phyloP scores from a whole-genome alignment of 257 asterid genomes.

The Solanum okadae region DNA sequence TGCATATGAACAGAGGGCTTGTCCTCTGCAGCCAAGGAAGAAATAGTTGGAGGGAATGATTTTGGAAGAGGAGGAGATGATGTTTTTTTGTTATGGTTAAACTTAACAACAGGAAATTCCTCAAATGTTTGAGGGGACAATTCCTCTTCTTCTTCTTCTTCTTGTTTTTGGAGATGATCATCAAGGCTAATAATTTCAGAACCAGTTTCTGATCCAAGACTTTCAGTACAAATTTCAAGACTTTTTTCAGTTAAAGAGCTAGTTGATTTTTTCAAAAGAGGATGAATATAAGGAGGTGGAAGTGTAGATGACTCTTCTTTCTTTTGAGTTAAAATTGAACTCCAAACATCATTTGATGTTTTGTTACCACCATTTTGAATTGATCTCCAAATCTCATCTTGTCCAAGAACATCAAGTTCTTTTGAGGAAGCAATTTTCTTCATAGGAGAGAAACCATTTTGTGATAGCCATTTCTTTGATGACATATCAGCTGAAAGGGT shows the following conservation, averaged over 20 bases:
- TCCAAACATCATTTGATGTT: background rate
- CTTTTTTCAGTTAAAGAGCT: conserved; percentile 52
- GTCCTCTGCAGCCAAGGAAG: conserved; percentile 34
- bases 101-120: conserved; percentile 26
- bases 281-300: conserved; percentile 53
- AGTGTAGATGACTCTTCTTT: conserved; percentile 11
- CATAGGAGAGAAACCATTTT: conserved; percentile 17
- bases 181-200: conserved; percentile 42
- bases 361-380: background rate
- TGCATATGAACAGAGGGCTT: conserved; percentile 52
- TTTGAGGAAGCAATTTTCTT: conserved; percentile 23
- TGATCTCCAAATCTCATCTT: background rate
- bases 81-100: conserved; percentile 15
- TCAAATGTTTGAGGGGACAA: conserved; percentile 3
- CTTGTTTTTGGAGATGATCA: background rate
- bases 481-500: conserved; percentile 42
- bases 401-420: conserved; percentile 9
- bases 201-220: conserved; percentile 89
- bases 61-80: conserved; percentile 23
- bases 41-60: conserved; percentile 77
- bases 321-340: conserved; percentile 15
- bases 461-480: conserved; percentile 30
- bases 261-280: conserved; percentile 27
- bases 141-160: background rate
- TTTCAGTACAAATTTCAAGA: conserved; percentile 83